Evolutionary conservation across 2,329 filamentous ascomycete species (phyloP).

Genomic region (Phialophora expanda): DNA sequence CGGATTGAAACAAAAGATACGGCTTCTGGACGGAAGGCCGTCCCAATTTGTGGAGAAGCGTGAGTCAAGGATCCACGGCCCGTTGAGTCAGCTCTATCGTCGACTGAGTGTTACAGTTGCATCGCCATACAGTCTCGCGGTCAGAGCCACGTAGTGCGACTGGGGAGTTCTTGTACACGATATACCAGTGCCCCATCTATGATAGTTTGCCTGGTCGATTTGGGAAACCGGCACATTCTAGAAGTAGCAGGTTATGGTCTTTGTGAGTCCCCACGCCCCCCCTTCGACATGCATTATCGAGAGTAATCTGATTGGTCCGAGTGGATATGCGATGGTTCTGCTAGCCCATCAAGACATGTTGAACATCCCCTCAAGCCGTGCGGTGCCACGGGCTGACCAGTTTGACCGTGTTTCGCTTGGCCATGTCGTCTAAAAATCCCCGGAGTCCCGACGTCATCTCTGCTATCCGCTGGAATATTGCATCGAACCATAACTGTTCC

Average conservation of each 20-base stretch:
- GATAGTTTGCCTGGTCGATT: not conserved
- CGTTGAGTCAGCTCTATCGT: not conserved
- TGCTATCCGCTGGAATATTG: constrained; percentile 20
- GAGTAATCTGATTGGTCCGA: not conserved
- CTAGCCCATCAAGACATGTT: not conserved
- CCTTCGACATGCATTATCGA: too few relatives aligned
- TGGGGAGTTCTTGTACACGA: not conserved
- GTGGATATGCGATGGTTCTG: not conserved
- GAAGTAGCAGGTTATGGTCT: too few relatives aligned
- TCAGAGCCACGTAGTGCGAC: not conserved
- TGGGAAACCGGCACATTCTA: not conserved
- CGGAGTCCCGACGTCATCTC: constrained; percentile 50
- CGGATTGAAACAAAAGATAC: not conserved
- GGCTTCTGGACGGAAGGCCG: not conserved
- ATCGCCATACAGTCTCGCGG: not conserved
- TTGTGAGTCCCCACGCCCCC: too few relatives aligned
- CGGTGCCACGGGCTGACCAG: constrained; percentile 5
- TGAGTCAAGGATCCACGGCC: not conserved
- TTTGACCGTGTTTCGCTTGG: constrained; percentile 6
- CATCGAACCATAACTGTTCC: constrained; percentile 27
- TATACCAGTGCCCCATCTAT: not conserved
- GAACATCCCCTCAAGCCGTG: not conserved
- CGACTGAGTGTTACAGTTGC: not conserved
- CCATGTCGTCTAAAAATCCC: constrained; percentile 52
- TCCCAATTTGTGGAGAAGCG: not conserved